Evolutionary conservation across 2,329 filamentous ascomycete species (phyloP), one percentile per base, ranked within the genome.

Genomic region (Apiospora sp.): DNA sequence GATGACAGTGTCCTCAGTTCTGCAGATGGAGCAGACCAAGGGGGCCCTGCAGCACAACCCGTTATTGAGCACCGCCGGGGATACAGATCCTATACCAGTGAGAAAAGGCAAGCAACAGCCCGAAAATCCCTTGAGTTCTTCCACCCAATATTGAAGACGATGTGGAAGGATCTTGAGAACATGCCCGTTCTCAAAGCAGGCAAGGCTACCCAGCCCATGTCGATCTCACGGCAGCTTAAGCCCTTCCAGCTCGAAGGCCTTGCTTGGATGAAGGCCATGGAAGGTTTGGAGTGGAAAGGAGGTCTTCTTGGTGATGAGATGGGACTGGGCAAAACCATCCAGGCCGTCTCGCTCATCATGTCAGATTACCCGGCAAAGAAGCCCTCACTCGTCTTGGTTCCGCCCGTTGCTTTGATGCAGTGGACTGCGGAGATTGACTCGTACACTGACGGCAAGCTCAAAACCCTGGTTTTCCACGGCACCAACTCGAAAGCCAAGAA

Each of bases 311-410:
- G 96, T 73, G 96, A 99, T 77, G 96, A 99, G 83, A 99, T 99
- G 96, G 96, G 96, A 8, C 93, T 99, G 84, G 96, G 96, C 69
- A 99, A 99, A 85, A 99, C 96, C 0, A 98, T 99, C 69, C 96
- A 99, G 83, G 96, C 96, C 2, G 96, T 99, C 24, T 98, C 96
- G 3, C 88, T 99, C 64, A 95, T 99, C 82, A 98, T 98, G 96
- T 98, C 96, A 0, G 95, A 98, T 81, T 98, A 94, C 78, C 96
- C 95, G 4, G 93, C 92, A 30, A 93, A 92, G 76, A 85, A 92
- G 71, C 96, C 96, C 1, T 93, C 94, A 0, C 87, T 98, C 4
- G 95, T 98, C 1, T 88, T 98, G 46, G 95, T 98, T 0, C 96
- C 96, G 0, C 96, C 96, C 0, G 96, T 98, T 54, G 96, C 96